These are phyloP conservation scores for Candida palmyrensis DNA, from an alignment of 805 yeast species.

Conservation along the genomic window DNA sequence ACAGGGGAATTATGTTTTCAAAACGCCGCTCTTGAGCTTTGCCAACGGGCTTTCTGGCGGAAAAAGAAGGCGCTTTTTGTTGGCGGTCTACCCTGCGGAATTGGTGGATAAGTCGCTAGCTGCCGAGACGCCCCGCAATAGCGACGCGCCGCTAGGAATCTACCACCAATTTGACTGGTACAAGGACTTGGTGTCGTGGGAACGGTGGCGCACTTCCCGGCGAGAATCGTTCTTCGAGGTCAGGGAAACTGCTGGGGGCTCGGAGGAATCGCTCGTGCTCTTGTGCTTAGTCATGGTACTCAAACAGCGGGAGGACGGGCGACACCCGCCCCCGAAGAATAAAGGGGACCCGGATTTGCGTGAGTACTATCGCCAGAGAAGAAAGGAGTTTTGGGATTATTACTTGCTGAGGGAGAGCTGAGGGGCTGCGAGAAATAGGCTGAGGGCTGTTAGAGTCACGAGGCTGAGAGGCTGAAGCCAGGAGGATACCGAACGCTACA, in stretches of 20 bases:
- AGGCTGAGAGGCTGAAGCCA: too few species aligned
- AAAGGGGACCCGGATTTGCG: too few species aligned
- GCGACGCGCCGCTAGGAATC: conserved; percentile 1
- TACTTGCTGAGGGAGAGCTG: too few species aligned
- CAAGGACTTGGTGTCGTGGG: conserved; percentile 1
- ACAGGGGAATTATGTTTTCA: conserved; percentile 4
- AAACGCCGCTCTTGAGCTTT: conserved; percentile 1
- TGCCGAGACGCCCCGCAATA: conserved; percentile 2
- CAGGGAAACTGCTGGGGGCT: conserved; percentile 1
- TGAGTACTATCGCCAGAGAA: too few species aligned
- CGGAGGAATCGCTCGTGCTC: conserved; percentile 6
- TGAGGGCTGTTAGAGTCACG: too few species aligned
- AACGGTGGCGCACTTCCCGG: neutral
- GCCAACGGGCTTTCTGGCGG: neutral
- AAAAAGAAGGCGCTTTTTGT: neutral
- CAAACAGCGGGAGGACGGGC: conserved; percentile 7
- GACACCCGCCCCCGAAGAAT: too few species aligned
- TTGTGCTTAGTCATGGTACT: conserved; percentile 7
- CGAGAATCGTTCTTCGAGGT: conserved; percentile 5
- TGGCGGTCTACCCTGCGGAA: neutral
- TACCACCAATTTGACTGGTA: conserved; percentile 1
- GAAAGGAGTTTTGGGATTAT: too few species aligned
- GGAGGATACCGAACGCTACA: too few species aligned
- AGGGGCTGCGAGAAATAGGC: too few species aligned
- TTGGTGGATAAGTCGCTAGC: conserved; percentile 2